phyloP scores from a whole-genome alignment of 345 rosid species.

The Boechera divaricarpa region DNA sequence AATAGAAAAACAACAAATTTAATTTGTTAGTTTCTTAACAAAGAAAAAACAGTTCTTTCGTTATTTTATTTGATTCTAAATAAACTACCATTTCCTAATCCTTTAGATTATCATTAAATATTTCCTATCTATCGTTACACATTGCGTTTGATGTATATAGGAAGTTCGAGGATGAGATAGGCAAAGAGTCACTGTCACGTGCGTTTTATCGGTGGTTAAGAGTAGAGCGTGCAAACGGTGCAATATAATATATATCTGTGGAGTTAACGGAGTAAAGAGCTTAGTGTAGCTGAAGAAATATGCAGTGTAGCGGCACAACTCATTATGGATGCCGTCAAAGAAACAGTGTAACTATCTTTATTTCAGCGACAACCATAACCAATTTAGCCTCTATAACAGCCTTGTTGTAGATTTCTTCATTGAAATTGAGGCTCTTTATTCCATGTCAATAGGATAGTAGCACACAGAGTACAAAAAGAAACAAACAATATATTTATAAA shows the following conservation, averaged over 20 bases:
- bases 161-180: slow-evolving; percentile 29
- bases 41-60: neutral
- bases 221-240: slow-evolving; percentile 19
- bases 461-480: no score
- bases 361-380: no score
- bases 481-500: no score
- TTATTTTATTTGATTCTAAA: neutral
- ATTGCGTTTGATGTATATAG: slow-evolving; percentile 19
- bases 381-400: no score
- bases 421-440: no score
- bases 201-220: slow-evolving; percentile 31
- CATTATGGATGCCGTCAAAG: no score
- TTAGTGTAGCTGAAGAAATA: no score
- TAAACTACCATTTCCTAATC: neutral
- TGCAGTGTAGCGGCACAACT: neutral
- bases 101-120: neutral
- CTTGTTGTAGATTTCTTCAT: no score
- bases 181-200: slow-evolving; percentile 40
- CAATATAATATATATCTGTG: slow-evolving; percentile 9
- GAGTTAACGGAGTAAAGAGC: neutral
- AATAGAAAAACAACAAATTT: slow-evolving; percentile 12
- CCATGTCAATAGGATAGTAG: no score
- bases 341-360: no score
- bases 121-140: neutral
- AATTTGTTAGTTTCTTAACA: neutral